Conservation (phyloP, 352 stramenopile species). For the Pythium myriotylum region DNA sequence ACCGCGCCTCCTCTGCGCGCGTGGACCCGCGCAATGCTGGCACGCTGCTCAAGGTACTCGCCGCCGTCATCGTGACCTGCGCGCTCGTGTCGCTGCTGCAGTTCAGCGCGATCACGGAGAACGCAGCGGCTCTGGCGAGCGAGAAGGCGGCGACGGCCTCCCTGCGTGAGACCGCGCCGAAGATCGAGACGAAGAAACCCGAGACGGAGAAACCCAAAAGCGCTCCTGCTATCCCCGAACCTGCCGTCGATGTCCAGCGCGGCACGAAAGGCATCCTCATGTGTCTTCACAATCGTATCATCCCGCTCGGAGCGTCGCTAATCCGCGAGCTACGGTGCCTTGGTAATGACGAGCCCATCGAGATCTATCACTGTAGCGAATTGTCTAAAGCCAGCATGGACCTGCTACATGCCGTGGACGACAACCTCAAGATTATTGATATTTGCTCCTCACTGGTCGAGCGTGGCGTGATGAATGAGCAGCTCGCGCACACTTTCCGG, state of each 20-base stretch:
- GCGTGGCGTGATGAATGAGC: conserved; percentile 22
- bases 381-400: conserved; percentile 20
- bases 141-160: conserved; percentile 1
- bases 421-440: conserved; percentile 37
- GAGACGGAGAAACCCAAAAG: conserved; percentile 5
- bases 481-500: conserved; percentile 25
- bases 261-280: conserved; percentile 37
- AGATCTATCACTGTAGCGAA: conserved; percentile 36
- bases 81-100: conserved; percentile 23
- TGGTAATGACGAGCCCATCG: conserved; percentile 31
- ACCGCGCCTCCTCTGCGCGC: conserved; percentile 16
- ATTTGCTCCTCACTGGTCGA: conserved; percentile 29
- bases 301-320: conserved; percentile 37
- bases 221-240: conserved; percentile 10
- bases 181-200: not conserved
- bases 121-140: not conserved
- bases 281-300: conserved; percentile 32
- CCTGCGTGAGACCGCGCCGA: conserved; percentile 13
- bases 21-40: conserved; percentile 16
- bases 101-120: conserved; percentile 24
- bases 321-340: conserved; percentile 33
- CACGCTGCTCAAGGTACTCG: conserved; percentile 24
- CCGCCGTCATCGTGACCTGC: conserved; percentile 21
- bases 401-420: conserved; percentile 23
- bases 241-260: conserved; percentile 9